Evolutionary conservation across 108 stramenopile genomes (phyloP), one percentile per base, ranked within the genome.

Genomic region (Cyclotella sp.): DNA sequence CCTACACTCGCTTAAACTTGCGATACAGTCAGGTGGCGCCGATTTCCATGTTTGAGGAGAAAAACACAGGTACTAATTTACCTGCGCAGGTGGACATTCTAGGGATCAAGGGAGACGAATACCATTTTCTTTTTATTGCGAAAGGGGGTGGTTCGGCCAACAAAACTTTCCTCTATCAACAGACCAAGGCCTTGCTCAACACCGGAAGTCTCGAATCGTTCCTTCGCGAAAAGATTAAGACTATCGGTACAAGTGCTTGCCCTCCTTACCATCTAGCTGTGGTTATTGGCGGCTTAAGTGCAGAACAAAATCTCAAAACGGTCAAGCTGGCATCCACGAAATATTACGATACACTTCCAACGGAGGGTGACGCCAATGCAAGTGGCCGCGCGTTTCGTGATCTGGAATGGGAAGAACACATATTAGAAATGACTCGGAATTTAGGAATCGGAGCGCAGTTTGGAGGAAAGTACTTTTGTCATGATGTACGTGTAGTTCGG

Each of bases 401-500:
- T 76, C 30, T 90, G 11, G 88, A 86, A 55, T 93, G 94, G 95
- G 98, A 98, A 75, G 73, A 89, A 29, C 84, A 95, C 72, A 90
- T 98, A 59, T 68, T 97, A 44, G 81, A 96, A 55, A 91, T 98
- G 82, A 95, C 95, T 34, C 93, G 90, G 14, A 89, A 93, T 18
- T 74, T 97, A 46, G 98, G 98, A 40, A 97, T 98, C 74, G 98
- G 98, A 52, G 98, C 98, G 5, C 97, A 96, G 81, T 95, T 97
- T 75, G 98, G 97, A 45, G 98, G 98, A 16, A 98, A 98, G 75
- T 97, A 98, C 90, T 98, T 98, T 80, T 97, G 96, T 83, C 98
- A 97, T 74, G 98, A 98, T 81, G 95, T 97, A 27, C 90, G 98
- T 22, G 98, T 97, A 0, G 78, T 97, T 42, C 90, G 97, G 22